Base-by-base conservation (phyloP, 1,139 yeast genomes). In the Candida anutae region DNA sequence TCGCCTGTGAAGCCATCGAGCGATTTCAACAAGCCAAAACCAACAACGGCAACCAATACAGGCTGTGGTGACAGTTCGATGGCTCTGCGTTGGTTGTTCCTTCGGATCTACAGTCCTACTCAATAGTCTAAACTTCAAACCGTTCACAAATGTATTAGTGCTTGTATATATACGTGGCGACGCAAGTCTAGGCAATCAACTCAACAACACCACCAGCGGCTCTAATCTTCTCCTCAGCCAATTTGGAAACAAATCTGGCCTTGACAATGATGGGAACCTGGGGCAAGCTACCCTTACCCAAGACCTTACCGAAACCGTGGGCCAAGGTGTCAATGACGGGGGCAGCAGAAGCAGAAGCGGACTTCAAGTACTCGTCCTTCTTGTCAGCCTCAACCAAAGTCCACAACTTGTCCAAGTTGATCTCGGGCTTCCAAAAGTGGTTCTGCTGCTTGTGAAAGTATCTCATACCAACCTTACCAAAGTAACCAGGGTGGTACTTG, bases 401-500 rank as follows among this genome's bases (percentile, higher is more conserved):
- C 98, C 98, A 93, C 68, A 93, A 83, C 72, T 85, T 85, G 79
- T 93, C 97, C 67, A 93, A 75, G 93, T 93, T 93, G 72, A 93
- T 74, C 56, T 82, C 84, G 69, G 98, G 97, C 70, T 74, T 81
- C 97, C 98, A 90, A 88, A 80, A 82, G 68, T 85, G 96, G 77
- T 72, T 74, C 62, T 72, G 74, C 74, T 87, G 95, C 71, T 82
- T 80, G 88, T 87, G 97, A 95, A 83, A 93, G 82, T 84, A 82
- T 83, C 98, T 87, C 97, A 90, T 90, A 88, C 99, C 99, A 67
- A 93, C 97, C 78, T 93, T 93, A 83, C 99, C 99, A 74, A 93
- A 93, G 93, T 93, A 93, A 87, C 99, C 99, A 61, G 98, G 98
- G 71, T 93, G 99, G 95, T 83, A 93, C 74, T 88, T 90, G 70